A percentile compares a stretch with the other conserved stretches of the same genome.
phyloP scores from a whole-genome alignment of 164 flowering plant species.

The Tinospora cordifolia region DNA sequence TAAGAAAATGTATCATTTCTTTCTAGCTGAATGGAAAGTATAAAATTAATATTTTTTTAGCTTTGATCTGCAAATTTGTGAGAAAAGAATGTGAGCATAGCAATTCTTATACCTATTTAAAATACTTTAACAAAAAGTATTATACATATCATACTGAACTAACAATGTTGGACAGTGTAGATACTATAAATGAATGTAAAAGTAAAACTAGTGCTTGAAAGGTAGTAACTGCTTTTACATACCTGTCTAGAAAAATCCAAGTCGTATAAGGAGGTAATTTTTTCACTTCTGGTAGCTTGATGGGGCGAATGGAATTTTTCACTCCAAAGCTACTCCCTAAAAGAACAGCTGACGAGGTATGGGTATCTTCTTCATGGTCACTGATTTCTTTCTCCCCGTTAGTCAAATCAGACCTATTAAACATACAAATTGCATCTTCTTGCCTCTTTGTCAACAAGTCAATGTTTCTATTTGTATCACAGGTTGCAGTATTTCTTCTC shows the following conservation, averaged over 20 bases:
- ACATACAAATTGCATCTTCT: constrained; percentile 61
- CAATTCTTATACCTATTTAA: no score
- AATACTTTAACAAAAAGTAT: background rate
- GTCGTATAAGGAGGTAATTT: constrained; percentile 89
- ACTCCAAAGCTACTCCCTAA: constrained; percentile 59
- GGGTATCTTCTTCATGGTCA: constrained; percentile 56
- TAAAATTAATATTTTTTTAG: no score
- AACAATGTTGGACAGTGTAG: background rate
- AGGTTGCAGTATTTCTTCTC: constrained; percentile 26
- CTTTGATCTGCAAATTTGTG: no score
- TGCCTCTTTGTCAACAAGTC: constrained; percentile 65
- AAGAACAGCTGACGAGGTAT: constrained; percentile 59
- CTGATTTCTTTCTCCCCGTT: constrained; percentile 41
- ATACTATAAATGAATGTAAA: background rate
- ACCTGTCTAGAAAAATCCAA: constrained; percentile 98
- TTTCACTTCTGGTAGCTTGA: constrained; percentile 69
- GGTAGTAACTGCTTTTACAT: background rate
- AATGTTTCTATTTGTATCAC: constrained; percentile 17
- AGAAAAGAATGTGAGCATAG: no score
- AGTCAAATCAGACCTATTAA: constrained; percentile 40
- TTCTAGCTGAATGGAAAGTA: no score
- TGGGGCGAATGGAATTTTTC: constrained; percentile 63
- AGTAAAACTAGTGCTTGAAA: background rate
- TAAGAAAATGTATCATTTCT: no score
- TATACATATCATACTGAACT: background rate